Base-by-base conservation (phyloP, 2,329 filamentous ascomycete species). In the Penicillium fuscoglaucum region DNA sequence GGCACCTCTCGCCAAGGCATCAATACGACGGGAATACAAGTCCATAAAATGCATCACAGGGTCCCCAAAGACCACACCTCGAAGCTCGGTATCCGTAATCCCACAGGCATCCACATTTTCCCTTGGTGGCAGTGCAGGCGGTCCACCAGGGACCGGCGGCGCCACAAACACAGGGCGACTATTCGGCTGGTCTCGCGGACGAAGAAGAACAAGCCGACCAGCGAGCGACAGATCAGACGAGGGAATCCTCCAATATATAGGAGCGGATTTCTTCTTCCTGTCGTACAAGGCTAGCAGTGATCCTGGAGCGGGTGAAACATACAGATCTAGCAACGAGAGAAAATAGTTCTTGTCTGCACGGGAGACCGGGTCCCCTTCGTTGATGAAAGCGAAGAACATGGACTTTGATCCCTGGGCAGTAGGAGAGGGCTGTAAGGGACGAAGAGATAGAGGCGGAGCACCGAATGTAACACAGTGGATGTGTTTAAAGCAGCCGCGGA, bases 391-490 rank as follows among this genome's bases (percentile, higher is more conserved):
- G 52, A 91, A 82, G 71, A 96, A 96, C 5, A 93, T 71, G 57
- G 86, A 91, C 69, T 90, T 91, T 29, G 80, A 74, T 24, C 84
- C 73, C 13, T 79, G 73, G 0, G 73, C 70, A 1, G 73, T 73
- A 5, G 80, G 66, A 0, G 89, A 87, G 63, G 84, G 89, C 29
- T 80, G 69, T 2, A 96, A 76, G 0, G 91, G 90, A 1, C 89
- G 79, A 0, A 92, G 80, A 21, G 87, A 89, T 2, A 96, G 80
- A 0, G 91, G 91, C 1, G 91, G 91, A 0, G 90, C 83, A n/a
- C 91, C 91, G 66, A 96, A 96, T 0, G 89, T 93, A 41, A 96
- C 79, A 74, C 91, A 96, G 74, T 96, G 91, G 3, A 96, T 83
- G 43, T 90, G 82, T 68, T 87, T 89, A 77, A 96, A 95, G 73